Evolutionary conservation across 306 rosid genomes (phyloP).

Genomic region (Glycine latifolia): DNA sequence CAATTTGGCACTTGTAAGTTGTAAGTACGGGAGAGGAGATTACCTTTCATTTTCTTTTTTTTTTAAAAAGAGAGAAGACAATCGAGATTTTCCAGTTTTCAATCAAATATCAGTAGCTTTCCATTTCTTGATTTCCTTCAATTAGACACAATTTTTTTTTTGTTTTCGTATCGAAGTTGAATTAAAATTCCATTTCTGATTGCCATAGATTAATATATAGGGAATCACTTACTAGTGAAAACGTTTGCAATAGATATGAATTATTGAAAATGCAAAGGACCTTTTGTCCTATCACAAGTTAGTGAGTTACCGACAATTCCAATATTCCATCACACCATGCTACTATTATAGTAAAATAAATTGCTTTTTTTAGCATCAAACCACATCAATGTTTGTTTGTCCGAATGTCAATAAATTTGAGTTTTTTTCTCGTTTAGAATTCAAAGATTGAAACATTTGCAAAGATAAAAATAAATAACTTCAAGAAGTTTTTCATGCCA

Average conservation of each 20-base stretch:
- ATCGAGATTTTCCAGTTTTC: too few species aligned
- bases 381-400: not conserved
- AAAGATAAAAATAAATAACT: too few species aligned
- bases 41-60: not conserved
- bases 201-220: not conserved
- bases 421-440: not conserved
- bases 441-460: not conserved
- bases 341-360: not conserved
- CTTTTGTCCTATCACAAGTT: not conserved
- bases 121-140: not conserved
- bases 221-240: not conserved
- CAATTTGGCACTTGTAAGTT: slow-evolving; percentile 29
- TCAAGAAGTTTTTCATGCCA: too few species aligned
- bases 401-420: not conserved
- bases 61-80: too few species aligned
- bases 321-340: not conserved
- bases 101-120: too few species aligned
- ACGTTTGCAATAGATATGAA: not conserved
- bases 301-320: not conserved
- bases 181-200: not conserved
- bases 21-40: not conserved
- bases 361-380: not conserved
- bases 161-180: not conserved
- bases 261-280: not conserved
- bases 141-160: not conserved